Evolutionary conservation across 345 rosid genomes (phyloP).

Genomic region (Conringia planisiliqua): DNA sequence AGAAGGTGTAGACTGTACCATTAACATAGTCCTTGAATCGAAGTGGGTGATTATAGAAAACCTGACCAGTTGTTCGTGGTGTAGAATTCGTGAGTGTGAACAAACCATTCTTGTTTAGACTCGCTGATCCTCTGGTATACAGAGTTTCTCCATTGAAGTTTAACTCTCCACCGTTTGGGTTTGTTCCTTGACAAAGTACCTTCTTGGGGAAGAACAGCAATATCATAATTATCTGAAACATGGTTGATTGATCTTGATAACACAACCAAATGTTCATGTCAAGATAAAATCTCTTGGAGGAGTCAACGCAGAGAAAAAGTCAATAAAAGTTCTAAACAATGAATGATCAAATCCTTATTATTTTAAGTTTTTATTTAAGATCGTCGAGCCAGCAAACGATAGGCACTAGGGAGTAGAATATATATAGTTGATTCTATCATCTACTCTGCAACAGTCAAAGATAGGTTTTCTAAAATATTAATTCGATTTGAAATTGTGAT

Average conservation of each 20-base stretch:
- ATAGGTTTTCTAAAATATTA: not conserved
- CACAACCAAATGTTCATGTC: not conserved
- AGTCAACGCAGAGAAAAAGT: too few relatives aligned
- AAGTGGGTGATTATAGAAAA: conserved; percentile 32
- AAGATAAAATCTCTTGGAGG: not conserved
- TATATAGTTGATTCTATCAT: not conserved
- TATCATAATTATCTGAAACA: not conserved
- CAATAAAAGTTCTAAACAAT: too few relatives aligned
- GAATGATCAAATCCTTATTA: not conserved
- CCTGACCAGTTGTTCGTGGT: conserved; percentile 27
- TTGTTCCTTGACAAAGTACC: not conserved
- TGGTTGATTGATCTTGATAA: not conserved
- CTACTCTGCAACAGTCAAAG: not conserved
- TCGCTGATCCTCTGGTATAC: conserved; percentile 30
- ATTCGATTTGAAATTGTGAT: not conserved
- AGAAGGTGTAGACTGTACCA: conserved; percentile 1
- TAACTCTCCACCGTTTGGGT: conserved; percentile 33
- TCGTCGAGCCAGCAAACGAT: not conserved
- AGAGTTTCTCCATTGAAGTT: not conserved
- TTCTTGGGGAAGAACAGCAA: conserved; percentile 2
- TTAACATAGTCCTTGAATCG: conserved; percentile 31
- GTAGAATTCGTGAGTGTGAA: conserved; percentile 44
- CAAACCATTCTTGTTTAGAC: conserved; percentile 39
- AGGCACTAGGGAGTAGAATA: not conserved
- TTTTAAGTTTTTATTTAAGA: not conserved